Percentiles rank a stretch among this genome's conserved stretches.
Evolutionary conservation across 2,329 filamentous ascomycete genomes (phyloP).

Genomic region (Cladosporium sp.): DNA sequence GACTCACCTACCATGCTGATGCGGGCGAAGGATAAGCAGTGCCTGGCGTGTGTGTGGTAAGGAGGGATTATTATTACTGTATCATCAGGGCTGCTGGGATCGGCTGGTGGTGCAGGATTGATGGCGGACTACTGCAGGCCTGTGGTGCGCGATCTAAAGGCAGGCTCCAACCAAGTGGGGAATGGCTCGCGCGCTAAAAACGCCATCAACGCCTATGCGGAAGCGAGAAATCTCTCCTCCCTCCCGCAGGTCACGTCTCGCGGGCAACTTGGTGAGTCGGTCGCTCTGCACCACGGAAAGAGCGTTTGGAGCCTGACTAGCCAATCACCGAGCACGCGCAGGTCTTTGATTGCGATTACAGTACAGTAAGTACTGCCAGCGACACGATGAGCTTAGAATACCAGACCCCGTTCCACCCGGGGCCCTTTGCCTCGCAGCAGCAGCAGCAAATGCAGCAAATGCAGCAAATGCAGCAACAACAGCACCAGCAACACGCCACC

Average conservation of each 20-base stretch:
- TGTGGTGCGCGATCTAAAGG: background rate
- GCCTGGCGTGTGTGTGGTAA: too few relatives aligned
- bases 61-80: too few relatives aligned
- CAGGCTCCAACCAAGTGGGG: conserved; percentile 9
- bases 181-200: background rate
- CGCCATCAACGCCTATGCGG: background rate
- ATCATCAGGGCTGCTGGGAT: background rate
- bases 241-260: background rate
- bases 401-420: conserved; percentile 20
- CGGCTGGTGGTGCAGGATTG: conserved; percentile 4
- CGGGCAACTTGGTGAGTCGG: background rate
- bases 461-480: conserved; percentile 37
- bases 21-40: too few relatives aligned
- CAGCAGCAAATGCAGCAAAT: too few relatives aligned
- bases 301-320: conserved; percentile 18
- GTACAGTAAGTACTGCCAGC: too few relatives aligned
- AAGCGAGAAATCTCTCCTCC: conserved; percentile 6
- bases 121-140: background rate
- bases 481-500: conserved; percentile 36
- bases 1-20: conserved; percentile 23
- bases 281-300: conserved; percentile 14
- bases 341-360: conserved; percentile 12
- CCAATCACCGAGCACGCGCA: conserved; percentile 18
- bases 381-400: conserved; percentile 21
- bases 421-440: conserved; percentile 27